A percentile compares a stretch with the other conserved stretches of the same genome.
Conservation (phyloP, 2,329 filamentous ascomycete genomes). For the Aureobasidium musti region DNA sequence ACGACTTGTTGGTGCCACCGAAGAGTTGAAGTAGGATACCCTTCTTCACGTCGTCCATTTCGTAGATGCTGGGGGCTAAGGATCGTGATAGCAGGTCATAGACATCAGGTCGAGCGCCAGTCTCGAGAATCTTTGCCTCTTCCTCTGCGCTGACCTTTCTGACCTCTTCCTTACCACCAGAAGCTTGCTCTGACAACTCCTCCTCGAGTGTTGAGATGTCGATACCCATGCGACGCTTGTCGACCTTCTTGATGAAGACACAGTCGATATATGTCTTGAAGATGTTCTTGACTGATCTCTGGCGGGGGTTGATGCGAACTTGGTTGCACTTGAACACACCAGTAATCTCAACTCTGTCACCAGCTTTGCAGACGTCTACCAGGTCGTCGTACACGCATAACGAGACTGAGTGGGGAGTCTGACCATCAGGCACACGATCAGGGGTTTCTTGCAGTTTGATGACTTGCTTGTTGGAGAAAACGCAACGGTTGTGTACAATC, state of each 20-base stretch:
- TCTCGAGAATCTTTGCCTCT: slow-evolving; percentile 82
- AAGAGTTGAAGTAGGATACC: slow-evolving; percentile 96
- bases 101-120: slow-evolving; percentile 77
- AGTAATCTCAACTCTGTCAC: slow-evolving; percentile 92
- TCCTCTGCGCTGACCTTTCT: slow-evolving; percentile 84
- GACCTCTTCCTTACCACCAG: slow-evolving; percentile 75
- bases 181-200: slow-evolving; percentile 71
- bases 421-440: slow-evolving; percentile 89
- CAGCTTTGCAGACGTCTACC: slow-evolving; percentile 96
- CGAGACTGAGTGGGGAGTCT: slow-evolving; percentile 96
- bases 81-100: slow-evolving; percentile 92
- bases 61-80: slow-evolving; percentile 91
- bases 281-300: slow-evolving; percentile 87
- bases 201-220: slow-evolving; percentile 86
- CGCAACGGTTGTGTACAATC: slow-evolving; percentile 93
- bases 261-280: slow-evolving; percentile 99
- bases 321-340: slow-evolving; percentile 96
- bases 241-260: slow-evolving; percentile 92
- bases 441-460: slow-evolving; percentile 98
- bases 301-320: slow-evolving; percentile 89
- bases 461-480: slow-evolving; percentile 95
- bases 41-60: slow-evolving; percentile 99
- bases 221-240: slow-evolving; percentile 90
- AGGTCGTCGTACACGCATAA: slow-evolving; percentile 96
- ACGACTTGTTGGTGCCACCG: slow-evolving; percentile 96